Conservation (phyloP, 371 early-diverging fungal genomes). For the Apophysomyces ossiformis region DNA sequence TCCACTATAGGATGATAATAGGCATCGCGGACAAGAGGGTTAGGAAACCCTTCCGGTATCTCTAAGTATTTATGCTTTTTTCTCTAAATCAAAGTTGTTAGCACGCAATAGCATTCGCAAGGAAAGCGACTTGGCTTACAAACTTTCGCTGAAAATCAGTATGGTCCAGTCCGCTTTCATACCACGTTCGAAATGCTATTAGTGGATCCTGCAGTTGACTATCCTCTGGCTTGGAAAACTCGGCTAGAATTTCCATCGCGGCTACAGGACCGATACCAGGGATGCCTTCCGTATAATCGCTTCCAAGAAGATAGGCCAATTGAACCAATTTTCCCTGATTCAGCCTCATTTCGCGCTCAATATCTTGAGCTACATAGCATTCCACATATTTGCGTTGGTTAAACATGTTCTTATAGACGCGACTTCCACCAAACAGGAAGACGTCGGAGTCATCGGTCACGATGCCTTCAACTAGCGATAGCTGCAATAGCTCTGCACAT, state of each 20-base stretch:
- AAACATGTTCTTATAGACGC: slow-evolving; percentile 96
- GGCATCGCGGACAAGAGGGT: slow-evolving; percentile 75
- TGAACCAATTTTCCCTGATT: slow-evolving; percentile 77
- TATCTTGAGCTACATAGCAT: slow-evolving; percentile 68
- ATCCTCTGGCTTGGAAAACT: slow-evolving; percentile 60
- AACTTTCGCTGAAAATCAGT: slow-evolving; percentile 61
- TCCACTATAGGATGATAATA: slow-evolving; percentile 86
- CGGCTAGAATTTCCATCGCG: slow-evolving; percentile 87
- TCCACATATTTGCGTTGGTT: slow-evolving; percentile 88
- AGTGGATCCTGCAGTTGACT: slow-evolving; percentile 40
- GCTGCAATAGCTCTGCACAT: slow-evolving; percentile 82
- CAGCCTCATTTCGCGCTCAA: slow-evolving; percentile 76
- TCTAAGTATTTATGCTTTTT: slow-evolving; percentile 55
- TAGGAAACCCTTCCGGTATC: slow-evolving; percentile 80
- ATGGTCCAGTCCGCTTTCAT: slow-evolving; percentile 51
- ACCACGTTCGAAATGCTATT: slow-evolving; percentile 68
- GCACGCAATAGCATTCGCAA: slow-evolving; percentile 18
- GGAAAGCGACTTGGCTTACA: slow-evolving; percentile 45
- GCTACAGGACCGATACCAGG: slow-evolving; percentile 94
- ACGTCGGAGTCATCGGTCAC: slow-evolving; percentile 99
- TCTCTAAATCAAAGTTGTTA: slow-evolving; percentile 35
- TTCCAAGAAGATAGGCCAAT: slow-evolving; percentile 92
- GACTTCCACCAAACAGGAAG: slow-evolving; percentile 92
- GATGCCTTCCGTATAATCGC: slow-evolving; percentile 98
- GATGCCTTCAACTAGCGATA: slow-evolving; percentile 92